Base-by-base conservation (phyloP, 1,284 basidiomycete species). In the Neonothopanus nambi region DNA sequence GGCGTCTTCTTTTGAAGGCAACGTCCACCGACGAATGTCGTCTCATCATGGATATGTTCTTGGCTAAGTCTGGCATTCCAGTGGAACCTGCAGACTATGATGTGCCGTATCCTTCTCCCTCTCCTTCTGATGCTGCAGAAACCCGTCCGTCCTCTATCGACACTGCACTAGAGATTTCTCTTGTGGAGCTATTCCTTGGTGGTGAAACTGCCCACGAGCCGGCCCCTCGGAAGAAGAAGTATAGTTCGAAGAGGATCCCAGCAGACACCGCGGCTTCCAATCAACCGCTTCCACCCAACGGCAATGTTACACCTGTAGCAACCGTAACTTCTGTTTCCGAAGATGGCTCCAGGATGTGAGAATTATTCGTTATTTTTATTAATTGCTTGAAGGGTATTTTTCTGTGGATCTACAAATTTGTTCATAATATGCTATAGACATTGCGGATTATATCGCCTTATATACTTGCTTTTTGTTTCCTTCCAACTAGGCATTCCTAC, bases 1-100 rank as follows among this genome's bases (percentile, higher is more conserved):
- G 87, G 23, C 74, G 77, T 21, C 73, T 91, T 52, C 72, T 95
- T n/a, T 72, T 81, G 21, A 78, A 75, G 50, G 91, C 93, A 15
- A 87, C 86, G 1, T 84, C 78, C 28, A 87, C 82, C 37, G 85
- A 89, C 56, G 93, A 95, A 72, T 94, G 92, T 65, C 87, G 90
- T 46, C 74, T 94, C 30, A 82, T 95, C 38, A 77, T 93, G 38
- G 87, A 91, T 60, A 88, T 92, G 73, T 88, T 91, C 68, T 74
- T 95, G 49, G 77, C 82, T 20, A 82, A 83, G 62, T 80, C 80
- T 55, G 85, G 87, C 21, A 70, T 79, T 42, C 60, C 71, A 12
- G 35, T 63, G 26, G 66, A 73, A 48, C 50, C 62, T 21, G 61
- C 65, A 28, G 57, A 67, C 15, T 62, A 60, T 35, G 65, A 66